Percentiles rank a stretch among this genome's conserved stretches.
Evolutionary conservation across 371 early-diverging fungal genomes (phyloP).

Genomic region (Syncephalastrum contaminatum): DNA sequence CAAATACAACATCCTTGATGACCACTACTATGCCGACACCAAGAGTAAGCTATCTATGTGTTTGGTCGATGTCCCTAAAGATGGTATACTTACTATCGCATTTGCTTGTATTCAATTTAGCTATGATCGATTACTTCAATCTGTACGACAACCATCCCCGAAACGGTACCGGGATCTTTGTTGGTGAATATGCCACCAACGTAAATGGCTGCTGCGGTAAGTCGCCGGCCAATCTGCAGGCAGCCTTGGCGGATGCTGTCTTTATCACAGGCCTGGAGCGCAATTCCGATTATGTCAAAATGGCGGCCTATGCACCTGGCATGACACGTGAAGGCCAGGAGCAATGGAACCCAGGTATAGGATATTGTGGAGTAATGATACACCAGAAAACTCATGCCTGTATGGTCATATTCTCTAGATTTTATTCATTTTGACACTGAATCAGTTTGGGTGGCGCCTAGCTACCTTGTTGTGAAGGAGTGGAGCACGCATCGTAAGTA

Average conservation of each 20-base stretch:
- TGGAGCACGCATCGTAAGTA: slow-evolving; percentile 17
- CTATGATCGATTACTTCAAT: slow-evolving; percentile 12
- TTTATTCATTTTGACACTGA: slow-evolving; percentile 24
- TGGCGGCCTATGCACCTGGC: slow-evolving; percentile 25
- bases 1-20: slow-evolving; percentile 13
- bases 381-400: neutral
- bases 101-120: neutral
- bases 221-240: slow-evolving; percentile 26
- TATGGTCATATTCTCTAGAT: slow-evolving; percentile 2
- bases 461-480: slow-evolving; percentile 22
- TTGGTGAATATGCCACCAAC: slow-evolving; percentile 29
- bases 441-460: slow-evolving; percentile 19
- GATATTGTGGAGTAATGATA: no score
- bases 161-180: slow-evolving; percentile 18
- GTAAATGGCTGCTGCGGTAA: slow-evolving; percentile 18
- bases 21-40: slow-evolving; percentile 20
- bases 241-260: slow-evolving; percentile 26
- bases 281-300: slow-evolving; percentile 23
- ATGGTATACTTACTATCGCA: no score
- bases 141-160: slow-evolving; percentile 22
- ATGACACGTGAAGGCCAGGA: slow-evolving; percentile 22
- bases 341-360: slow-evolving; percentile 23
- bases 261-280: slow-evolving; percentile 27
- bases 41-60: neutral
- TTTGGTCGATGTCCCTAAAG: no score